These are phyloP conservation scores for Aspergillus mulundensis DNA, from an alignment of 495 filamentous ascomycete species.

Conservation along the genomic window DNA sequence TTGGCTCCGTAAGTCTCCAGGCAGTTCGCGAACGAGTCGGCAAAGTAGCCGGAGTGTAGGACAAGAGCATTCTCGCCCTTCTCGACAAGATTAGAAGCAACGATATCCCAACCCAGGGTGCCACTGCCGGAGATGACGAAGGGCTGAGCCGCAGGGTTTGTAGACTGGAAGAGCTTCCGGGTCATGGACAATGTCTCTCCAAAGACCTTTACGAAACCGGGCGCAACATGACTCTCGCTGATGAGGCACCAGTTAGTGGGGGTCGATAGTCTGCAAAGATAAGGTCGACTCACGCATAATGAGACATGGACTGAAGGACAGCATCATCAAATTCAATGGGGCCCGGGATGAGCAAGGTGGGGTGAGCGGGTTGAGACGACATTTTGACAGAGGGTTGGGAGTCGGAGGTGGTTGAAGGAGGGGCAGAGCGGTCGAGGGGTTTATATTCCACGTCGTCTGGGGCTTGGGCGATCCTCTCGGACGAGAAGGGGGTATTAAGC, in stretches of 20 bases:
- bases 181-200: slow-evolving; percentile 84
- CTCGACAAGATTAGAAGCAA: slow-evolving; percentile 86
- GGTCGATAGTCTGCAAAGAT: not conserved
- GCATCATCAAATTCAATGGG: slow-evolving; percentile 99
- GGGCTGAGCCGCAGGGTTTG: slow-evolving; percentile 75
- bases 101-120: slow-evolving; percentile 93
- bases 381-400: slow-evolving; percentile 47
- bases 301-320: slow-evolving; percentile 90
- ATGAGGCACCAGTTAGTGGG: not conserved
- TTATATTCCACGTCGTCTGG: slow-evolving; percentile 58
- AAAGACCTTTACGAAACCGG: slow-evolving; percentile 84
- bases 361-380: slow-evolving; percentile 76
- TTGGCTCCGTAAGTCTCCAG: slow-evolving; percentile 85
- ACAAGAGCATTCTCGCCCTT: slow-evolving; percentile 86
- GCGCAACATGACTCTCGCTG: slow-evolving; percentile 89
- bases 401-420: slow-evolving; percentile 10
- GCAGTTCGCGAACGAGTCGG: slow-evolving; percentile 90
- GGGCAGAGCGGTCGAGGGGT: slow-evolving; percentile 40
- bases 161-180: slow-evolving; percentile 88
- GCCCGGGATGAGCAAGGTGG: slow-evolving; percentile 86
- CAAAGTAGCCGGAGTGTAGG: slow-evolving; percentile 94
- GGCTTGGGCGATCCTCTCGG: slow-evolving; percentile 51
- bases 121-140: slow-evolving; percentile 93
- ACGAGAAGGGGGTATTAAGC: slow-evolving; percentile 65
- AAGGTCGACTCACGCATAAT: slow-evolving; percentile 69